Evolutionary conservation across 169 alveolate species (phyloP), one percentile per base, ranked within the genome.

Genomic region (Plasmodium billcollinsi): DNA sequence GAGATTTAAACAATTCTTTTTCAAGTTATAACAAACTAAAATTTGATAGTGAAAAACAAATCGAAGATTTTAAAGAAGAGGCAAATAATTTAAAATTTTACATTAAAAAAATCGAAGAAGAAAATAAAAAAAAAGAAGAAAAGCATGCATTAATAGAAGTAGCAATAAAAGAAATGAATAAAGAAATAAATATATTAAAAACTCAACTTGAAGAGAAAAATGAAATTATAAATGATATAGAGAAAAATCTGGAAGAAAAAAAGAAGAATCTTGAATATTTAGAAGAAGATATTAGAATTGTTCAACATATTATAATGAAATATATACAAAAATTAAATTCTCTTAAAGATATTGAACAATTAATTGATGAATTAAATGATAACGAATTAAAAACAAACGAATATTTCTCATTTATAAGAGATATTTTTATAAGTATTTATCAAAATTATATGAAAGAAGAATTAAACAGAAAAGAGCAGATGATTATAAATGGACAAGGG

Each of bases 81-180:
- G 90, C 90, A 12, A 80, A 80, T 54, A 80, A 70, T 43, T 80
- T 80, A 80, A 80, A 80, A 69, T 56, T 18, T 7, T 80, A 69
- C 18, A 80, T 80, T 56, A 80, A 80, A 15, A 18, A 20, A 56
- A 26, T 80, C 15, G 73, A 80, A 80, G 73, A 80, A 20, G 90
- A 80, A 69, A 80, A 80, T 49, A 80, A 67, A 52, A 80, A 80
- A 80, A 80, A 80, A 69, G 83, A 80, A 56, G 59, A 80, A 49
- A 80, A 80, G 39, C 70, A 80, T 69, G 90, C 80, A 1, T 49
- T 80, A 80, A 67, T 80, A 20, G 90, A 80, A 50, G 14, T 80
- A 56, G 90, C 90, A 4, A 80, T 80, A 56, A 49, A 80, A 54
- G 90, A 80, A 80, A 80, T 80, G 90, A 85, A 80, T 69, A 80